Base-by-base conservation (phyloP, 495 filamentous ascomycete species). In the Evernia prunastri region DNA sequence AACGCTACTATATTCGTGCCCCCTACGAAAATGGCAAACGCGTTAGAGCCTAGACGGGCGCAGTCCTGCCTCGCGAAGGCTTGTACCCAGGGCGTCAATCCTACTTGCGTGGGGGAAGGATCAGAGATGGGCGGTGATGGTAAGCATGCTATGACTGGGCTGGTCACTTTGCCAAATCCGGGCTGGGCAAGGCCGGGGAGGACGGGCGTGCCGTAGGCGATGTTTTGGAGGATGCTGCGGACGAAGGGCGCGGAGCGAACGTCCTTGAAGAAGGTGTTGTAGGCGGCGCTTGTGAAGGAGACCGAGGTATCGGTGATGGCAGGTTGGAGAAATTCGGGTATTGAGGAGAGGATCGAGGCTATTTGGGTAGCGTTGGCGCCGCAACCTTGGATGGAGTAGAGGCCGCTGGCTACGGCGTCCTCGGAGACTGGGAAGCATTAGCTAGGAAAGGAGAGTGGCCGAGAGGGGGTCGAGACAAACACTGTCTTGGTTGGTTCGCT, bases 381-480 rank as follows among this genome's bases (percentile, higher is more conserved):
- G 49, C 49, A 53, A 13, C 49, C 49, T 29, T 53, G 49, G 49
- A 53, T 31, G 13, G 49, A 53, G 49, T 53, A 53, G 27, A 31
- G 49, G 25, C 49, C 49, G 27, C 25, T 53, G 2, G 27, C 7
- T 18, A 53, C 15, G 5, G 7, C 49, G 49, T 53, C 49, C 3
- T 5, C 25, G 25, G 49, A 29, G 25, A 15, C 49, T 53, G 27
- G 4, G 49, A 9, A 4, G 12, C 12, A 5, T 53, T 18, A 31
- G 27, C 1, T 43, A 20, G 20, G 10, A 1, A 12, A 11, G 15
- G 1, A 9, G 20, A 20, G 45, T n/a, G 10, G 7, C 0, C 4
- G 23, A 15, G 10, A 12, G 23, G 15, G 27, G 13, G 2, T 53
- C 17, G 27, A 3, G 27, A 29, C 27, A 13, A 6, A 53, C 49